Percentiles rank a stretch among this genome's conserved stretches.
These are phyloP conservation scores for Condylostoma magnum DNA, from an alignment of 169 alveolate genomes.

Conservation along the genomic window DNA sequence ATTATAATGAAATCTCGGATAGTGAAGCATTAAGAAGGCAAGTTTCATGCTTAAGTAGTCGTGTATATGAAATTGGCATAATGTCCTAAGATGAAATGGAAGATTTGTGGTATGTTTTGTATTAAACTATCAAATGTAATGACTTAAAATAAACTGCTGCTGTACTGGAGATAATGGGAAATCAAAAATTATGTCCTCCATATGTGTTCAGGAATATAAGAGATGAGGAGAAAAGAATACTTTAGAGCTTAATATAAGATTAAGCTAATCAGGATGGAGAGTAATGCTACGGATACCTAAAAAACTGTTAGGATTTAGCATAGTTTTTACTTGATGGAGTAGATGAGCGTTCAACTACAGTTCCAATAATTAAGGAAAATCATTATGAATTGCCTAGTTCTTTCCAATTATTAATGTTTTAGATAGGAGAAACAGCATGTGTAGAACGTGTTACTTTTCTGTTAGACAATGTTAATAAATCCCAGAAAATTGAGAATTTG, in stretches of 20 bases:
- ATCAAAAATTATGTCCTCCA: not conserved
- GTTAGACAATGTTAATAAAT: not conserved
- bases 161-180: not conserved
- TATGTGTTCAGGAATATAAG: not conserved
- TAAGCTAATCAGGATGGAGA: not conserved
- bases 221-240: not conserved
- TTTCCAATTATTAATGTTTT: not conserved
- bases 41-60: not conserved
- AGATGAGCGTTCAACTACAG: too few relatives aligned
- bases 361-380: too few relatives aligned
- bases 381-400: constrained; percentile 20
- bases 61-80: not conserved
- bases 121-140: not conserved
- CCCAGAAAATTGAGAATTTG: not conserved
- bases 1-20: not conserved
- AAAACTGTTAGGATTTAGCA: not conserved
- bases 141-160: not conserved
- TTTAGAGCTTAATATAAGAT: not conserved
- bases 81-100: constrained; percentile 9
- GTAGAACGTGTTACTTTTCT: constrained; percentile 20
- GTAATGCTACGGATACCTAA: not conserved
- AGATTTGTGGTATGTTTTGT: not conserved
- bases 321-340: too few relatives aligned
- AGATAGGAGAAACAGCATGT: constrained; percentile 4
- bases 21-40: constrained; percentile 1